Base-by-base conservation (phyloP, 2,329 filamentous ascomycete genomes). In the Podosphaera aphanis region DNA sequence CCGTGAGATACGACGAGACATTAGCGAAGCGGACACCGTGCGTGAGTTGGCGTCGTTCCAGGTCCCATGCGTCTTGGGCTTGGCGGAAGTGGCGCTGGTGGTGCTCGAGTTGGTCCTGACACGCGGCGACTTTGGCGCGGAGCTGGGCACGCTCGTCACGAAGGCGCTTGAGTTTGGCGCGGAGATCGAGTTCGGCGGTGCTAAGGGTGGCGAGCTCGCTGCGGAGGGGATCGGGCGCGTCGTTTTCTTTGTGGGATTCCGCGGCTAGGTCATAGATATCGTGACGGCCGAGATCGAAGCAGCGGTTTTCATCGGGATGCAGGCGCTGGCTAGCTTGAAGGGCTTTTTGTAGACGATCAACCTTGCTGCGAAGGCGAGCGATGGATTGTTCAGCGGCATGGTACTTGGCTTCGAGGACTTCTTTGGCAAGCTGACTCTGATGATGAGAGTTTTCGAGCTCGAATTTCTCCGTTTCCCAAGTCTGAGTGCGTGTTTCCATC, bases 191-290 rank as follows among this genome's bases (percentile, higher is more conserved):
- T 54, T 81, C 74, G n/a, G 70, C 68, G 13, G 63, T 63, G 29
- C 66, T 62, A 23, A 76, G 64, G 27, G 65, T 61, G 70, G 43
- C 86, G 71, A 13, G 74, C 69, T 46, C 73, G 67, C 46, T 83
- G 23, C 90, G 68, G 55, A 82, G 76, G 48, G 82, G 68, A 52
- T 83, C 77, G n/a, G 90, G 66, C 29, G 76, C 71, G 58, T 83
- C 74, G 37, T 70, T 65, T 55, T 79, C 72, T 11, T 74, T 65
- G 59, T 79, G 75, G 18, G 71, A 71, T 54, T 73, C 69, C 49
- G 73, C 74, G 21, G 77, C 64, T 59, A 73, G 67, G 45, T 68
- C 64, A 50, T 76, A 71, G 18, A 82, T 62, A 48, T 77, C 72
- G 36, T 68, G 65, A 38, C 72, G 68, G 55, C 77, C 72, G 3